Conservation (phyloP, 2,329 filamentous ascomycete species). For the Fusarium illudens region DNA sequence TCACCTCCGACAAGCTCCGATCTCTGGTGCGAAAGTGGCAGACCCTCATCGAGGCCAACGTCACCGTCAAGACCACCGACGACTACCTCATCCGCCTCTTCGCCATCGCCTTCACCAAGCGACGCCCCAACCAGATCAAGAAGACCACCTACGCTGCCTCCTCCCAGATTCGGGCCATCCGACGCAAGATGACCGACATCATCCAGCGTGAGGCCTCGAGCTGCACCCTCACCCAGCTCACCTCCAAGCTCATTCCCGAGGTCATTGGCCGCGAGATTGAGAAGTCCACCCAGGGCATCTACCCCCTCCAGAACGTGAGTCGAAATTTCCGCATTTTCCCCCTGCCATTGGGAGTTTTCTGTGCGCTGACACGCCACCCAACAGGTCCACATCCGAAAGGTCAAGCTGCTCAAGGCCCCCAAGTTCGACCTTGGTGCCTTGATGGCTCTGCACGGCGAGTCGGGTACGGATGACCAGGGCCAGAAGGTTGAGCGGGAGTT, state of each 20-base stretch:
- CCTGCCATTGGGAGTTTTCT: neutral
- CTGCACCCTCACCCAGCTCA: slow-evolving; percentile 96
- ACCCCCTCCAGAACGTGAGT: slow-evolving; percentile 97
- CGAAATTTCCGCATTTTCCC: neutral
- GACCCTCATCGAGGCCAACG: slow-evolving; percentile 98
- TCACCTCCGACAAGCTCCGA: slow-evolving; percentile 99
- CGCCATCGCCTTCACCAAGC: slow-evolving; percentile 99
- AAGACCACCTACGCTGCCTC: slow-evolving; percentile 99
- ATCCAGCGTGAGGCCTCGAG: slow-evolving; percentile 94
- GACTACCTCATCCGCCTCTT: slow-evolving; percentile 99
- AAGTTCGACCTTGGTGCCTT: slow-evolving; percentile 99
- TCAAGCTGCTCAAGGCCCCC: slow-evolving; percentile 97
- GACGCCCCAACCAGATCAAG: slow-evolving; percentile 99
- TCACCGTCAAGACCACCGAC: slow-evolving; percentile 99
- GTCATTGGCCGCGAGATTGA: slow-evolving; percentile 99
- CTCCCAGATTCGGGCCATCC: slow-evolving; percentile 96
- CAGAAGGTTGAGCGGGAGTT: slow-evolving; percentile 99
- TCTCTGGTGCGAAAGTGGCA: slow-evolving; percentile 99
- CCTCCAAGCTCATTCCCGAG: slow-evolving; percentile 98
- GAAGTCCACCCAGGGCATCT: slow-evolving; percentile 99
- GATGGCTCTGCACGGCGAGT: slow-evolving; percentile 97
- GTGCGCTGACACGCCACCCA: slow-evolving; percentile 14
- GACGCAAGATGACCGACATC: slow-evolving; percentile 99
- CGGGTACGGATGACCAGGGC: slow-evolving; percentile 92
- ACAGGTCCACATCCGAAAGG: slow-evolving; percentile 99